These are phyloP conservation scores for Chrysanthemum seticuspe DNA, from an alignment of 129 eudicot species.

Conservation along the genomic window DNA sequence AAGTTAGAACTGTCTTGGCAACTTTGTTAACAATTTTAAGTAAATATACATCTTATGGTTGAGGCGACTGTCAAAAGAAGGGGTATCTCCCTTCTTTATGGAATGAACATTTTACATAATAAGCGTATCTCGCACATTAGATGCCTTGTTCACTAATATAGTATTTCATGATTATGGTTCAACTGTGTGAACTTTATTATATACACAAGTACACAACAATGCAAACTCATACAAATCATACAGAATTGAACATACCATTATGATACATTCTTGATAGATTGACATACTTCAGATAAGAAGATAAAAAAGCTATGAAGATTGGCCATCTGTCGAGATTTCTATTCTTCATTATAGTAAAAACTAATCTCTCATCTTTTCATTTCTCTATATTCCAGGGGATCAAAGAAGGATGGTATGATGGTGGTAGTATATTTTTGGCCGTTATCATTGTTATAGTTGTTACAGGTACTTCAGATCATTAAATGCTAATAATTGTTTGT, in stretches of 20 bases:
- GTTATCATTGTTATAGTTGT: conserved; percentile 82
- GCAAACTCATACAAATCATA: background rate
- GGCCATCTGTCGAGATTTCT: too few relatives aligned
- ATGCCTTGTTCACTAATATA: background rate
- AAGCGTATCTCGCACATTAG: background rate
- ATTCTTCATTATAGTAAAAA: too few relatives aligned
- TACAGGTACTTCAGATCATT: conserved; percentile 59
- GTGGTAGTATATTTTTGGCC: conserved; percentile 95
- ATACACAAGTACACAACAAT: background rate
- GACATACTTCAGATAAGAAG: background rate
- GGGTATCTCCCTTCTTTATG: too few relatives aligned
- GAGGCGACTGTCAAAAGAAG: background rate
- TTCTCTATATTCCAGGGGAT: conserved; percentile 50
- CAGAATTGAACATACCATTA: background rate
- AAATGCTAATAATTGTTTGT: background rate
- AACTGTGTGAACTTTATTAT: background rate
- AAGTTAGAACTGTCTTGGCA: background rate
- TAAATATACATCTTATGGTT: background rate
- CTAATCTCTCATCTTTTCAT: background rate
- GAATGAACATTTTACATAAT: background rate
- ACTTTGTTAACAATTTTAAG: background rate
- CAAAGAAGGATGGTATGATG: conserved; percentile 97
- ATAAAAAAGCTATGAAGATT: too few relatives aligned
- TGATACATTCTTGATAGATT: background rate
- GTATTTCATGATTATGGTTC: background rate